Evolutionary conservation across 2,329 filamentous ascomycete genomes (phyloP).

Genomic region (Grosmannia huntii): DNA sequence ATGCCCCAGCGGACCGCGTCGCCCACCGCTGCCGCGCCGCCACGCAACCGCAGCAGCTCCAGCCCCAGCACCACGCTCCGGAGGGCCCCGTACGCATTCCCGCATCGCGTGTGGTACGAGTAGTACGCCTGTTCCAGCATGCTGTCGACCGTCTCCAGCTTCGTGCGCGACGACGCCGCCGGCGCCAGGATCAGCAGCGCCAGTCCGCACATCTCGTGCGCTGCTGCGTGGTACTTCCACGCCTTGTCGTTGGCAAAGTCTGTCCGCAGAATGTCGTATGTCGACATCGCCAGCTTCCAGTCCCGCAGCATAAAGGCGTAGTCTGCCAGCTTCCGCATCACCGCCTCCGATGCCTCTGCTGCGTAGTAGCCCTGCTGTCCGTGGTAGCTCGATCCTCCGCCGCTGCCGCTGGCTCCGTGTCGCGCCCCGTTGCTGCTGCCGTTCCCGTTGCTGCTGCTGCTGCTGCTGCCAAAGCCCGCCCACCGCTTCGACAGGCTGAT

Average conservation of each 20-base stretch:
- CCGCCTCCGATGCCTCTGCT: slow-evolving; percentile 72
- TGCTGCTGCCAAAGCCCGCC: slow-evolving; percentile 58
- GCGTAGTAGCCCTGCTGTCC: slow-evolving; percentile 71
- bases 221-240: slow-evolving; percentile 87
- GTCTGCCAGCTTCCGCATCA: slow-evolving; percentile 87
- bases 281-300: slow-evolving; percentile 84
- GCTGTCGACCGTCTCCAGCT: slow-evolving; percentile 69
- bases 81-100: slow-evolving; percentile 64
- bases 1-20: slow-evolving; percentile 79
- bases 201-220: slow-evolving; percentile 88
- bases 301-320: slow-evolving; percentile 96
- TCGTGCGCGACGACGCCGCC: slow-evolving; percentile 57
- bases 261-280: slow-evolving; percentile 76
- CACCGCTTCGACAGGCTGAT: slow-evolving; percentile 88
- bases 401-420: neutral
- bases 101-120: slow-evolving; percentile 80
- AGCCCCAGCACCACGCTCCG: slow-evolving; percentile 62
- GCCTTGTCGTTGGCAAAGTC: slow-evolving; percentile 95
- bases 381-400: slow-evolving; percentile 53
- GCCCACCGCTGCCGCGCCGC: slow-evolving; percentile 67
- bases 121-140: slow-evolving; percentile 87
- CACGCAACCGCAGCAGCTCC: slow-evolving; percentile 72
- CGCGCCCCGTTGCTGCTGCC: slow-evolving; percentile 24
- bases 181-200: slow-evolving; percentile 69
- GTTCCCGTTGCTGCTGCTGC: slow-evolving; percentile 29